phyloP scores from a whole-genome alignment of 176 grass and related monocot species.

The Saccharum officinarum region DNA sequence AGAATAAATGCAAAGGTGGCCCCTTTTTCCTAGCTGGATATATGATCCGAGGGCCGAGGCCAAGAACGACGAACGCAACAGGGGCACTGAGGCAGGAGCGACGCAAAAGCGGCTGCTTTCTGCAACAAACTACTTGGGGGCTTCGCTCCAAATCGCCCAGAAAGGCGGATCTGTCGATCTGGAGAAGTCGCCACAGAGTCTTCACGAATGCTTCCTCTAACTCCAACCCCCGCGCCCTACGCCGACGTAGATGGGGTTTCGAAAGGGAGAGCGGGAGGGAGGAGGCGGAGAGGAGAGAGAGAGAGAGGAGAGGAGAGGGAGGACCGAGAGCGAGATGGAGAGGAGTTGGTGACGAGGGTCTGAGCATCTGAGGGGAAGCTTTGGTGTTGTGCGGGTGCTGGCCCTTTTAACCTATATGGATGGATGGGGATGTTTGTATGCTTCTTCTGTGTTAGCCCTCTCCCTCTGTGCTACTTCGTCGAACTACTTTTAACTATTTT shows the following conservation, averaged over 20 bases:
- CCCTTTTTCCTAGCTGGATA: slow-evolving; percentile 29
- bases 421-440: slow-evolving; percentile 8
- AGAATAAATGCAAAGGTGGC: slow-evolving; percentile 47
- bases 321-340: slow-evolving; percentile 23
- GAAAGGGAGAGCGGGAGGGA: slow-evolving; percentile 9
- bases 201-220: slow-evolving; percentile 30
- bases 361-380: neutral
- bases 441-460: neutral
- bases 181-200: slow-evolving; percentile 13
- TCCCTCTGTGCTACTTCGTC: neutral
- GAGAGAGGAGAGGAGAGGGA: neutral
- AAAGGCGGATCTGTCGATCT: slow-evolving; percentile 49
- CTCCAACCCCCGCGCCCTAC: slow-evolving; percentile 6
- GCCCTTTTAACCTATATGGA: slow-evolving; percentile 63
- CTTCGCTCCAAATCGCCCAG: slow-evolving; percentile 31
- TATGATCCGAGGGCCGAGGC: slow-evolving; percentile 23
- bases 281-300: neutral
- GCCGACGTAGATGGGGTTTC: slow-evolving; percentile 26
- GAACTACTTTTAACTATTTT: neutral
- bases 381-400: slow-evolving; percentile 20
- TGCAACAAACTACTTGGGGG: slow-evolving; percentile 40
- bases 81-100: slow-evolving; percentile 27
- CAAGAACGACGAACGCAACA: slow-evolving; percentile 26
- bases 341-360: neutral
- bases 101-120: slow-evolving; percentile 40